phyloP scores from a whole-genome alignment of 441 rosid genomes.

The Corymbia citriodora region DNA sequence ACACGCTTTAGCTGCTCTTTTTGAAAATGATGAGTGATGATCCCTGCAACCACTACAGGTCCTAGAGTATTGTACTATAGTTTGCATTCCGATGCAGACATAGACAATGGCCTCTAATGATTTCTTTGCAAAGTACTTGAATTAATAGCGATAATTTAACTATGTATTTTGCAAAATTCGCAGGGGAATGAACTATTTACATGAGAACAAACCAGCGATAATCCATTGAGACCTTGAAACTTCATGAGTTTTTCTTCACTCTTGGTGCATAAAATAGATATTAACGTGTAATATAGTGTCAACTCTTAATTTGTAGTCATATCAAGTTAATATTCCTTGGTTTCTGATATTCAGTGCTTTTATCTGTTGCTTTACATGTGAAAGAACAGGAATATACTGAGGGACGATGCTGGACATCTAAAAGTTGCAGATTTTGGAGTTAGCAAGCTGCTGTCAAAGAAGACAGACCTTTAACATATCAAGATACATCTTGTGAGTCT shows the following conservation, averaged over 20 bases:
- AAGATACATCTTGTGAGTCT: conserved; percentile 66
- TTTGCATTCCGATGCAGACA: not conserved
- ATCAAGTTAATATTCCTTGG: not conserved
- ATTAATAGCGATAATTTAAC: not conserved
- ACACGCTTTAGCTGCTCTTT: not conserved
- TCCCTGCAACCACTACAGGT: not conserved
- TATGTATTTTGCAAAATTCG: not conserved
- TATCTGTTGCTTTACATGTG: not conserved
- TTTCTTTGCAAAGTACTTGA: not conserved
- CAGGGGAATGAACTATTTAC: conserved; percentile 96
- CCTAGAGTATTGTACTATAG: not conserved
- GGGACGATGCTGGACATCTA: conserved; percentile 90
- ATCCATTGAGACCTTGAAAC: conserved; percentile 98
- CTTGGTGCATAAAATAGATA: not conserved
- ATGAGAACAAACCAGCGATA: conserved; percentile 81
- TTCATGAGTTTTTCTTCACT: conserved; percentile 59
- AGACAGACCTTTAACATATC: conserved; percentile 61
- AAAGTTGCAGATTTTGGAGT: conserved; percentile 99
- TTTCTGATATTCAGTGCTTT: not conserved
- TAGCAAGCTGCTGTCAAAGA: conserved; percentile 84
- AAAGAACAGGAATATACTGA: conserved; percentile 69
- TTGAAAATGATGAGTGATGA: not conserved
- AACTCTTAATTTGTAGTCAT: not conserved
- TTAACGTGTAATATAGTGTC: not conserved
- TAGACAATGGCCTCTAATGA: not conserved